Percentiles rank a stretch among this genome's conserved stretches.
Evolutionary conservation across 352 stramenopile species (phyloP).

Genomic region (Nothophytophthora sp.): DNA sequence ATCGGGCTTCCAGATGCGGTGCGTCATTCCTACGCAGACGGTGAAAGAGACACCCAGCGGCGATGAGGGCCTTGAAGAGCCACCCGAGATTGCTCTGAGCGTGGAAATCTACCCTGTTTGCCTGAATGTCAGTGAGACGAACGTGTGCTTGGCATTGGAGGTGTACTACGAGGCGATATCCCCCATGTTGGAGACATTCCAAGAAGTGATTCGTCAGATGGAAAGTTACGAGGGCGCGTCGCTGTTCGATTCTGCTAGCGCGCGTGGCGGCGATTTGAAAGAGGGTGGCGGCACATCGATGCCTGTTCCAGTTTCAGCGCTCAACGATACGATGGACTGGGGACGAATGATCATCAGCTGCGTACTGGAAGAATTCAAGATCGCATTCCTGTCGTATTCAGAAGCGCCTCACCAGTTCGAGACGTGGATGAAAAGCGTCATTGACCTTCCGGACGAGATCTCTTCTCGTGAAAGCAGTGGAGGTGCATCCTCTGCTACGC

Average conservation of each 20-base stretch:
- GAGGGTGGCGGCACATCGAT: constrained; percentile 2
- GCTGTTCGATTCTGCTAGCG: constrained; percentile 12
- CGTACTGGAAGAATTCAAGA: constrained; percentile 49
- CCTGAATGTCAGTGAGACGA: constrained; percentile 47
- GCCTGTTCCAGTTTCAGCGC: neutral
- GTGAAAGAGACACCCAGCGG: neutral
- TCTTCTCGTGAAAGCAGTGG: constrained; percentile 37
- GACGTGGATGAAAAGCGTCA: constrained; percentile 49
- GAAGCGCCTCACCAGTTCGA: constrained; percentile 50
- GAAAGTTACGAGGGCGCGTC: constrained; percentile 16
- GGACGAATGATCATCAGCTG: constrained; percentile 25
- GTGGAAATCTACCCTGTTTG: constrained; percentile 37
- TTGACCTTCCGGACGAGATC: constrained; percentile 34
- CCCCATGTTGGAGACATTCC: constrained; percentile 28
- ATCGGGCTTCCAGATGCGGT: constrained; percentile 35
- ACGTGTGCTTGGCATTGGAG: constrained; percentile 37
- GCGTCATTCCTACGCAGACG: constrained; percentile 9
- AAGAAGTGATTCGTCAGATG: constrained; percentile 23
- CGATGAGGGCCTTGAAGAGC: too few species aligned
- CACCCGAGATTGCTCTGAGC: constrained; percentile 16
- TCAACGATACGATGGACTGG: constrained; percentile 4
- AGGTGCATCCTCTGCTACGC: constrained; percentile 20
- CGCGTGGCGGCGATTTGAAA: constrained; percentile 2
- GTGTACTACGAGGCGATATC: constrained; percentile 34
- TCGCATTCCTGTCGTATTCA: constrained; percentile 46